Evolutionary conservation across 2,329 filamentous ascomycete genomes (phyloP).

Genomic region (Clonostachys byssicola): DNA sequence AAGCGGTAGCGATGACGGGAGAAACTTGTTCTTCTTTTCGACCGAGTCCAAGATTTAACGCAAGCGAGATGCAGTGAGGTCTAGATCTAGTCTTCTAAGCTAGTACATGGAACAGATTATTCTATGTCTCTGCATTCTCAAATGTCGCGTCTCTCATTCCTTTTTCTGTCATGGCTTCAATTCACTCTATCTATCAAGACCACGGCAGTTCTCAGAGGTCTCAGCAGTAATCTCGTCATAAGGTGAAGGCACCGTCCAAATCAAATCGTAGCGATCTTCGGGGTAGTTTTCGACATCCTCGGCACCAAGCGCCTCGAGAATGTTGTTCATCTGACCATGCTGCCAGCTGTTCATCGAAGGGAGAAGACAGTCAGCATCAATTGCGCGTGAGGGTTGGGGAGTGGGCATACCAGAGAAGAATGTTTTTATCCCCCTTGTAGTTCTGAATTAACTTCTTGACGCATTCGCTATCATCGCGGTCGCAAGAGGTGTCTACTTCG

Average conservation of each 20-base stretch:
- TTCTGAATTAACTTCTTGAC: constrained; percentile 43
- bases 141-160: too few relatives aligned
- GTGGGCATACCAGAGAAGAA: constrained; percentile 44
- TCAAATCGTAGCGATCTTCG: constrained; percentile 43
- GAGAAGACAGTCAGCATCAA: background rate
- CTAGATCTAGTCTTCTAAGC: too few relatives aligned
- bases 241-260: constrained; percentile 51
- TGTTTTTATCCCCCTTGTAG: constrained; percentile 47
- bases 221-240: constrained; percentile 39
- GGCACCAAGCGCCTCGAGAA: constrained; percentile 47
- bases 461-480: constrained; percentile 49
- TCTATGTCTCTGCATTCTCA: too few relatives aligned
- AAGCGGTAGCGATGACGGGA: constrained; percentile 2
- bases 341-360: constrained; percentile 41
- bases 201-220: constrained; percentile 48
- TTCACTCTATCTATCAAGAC: constrained; percentile 32
- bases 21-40: constrained; percentile 10
- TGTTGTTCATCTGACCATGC: constrained; percentile 46
- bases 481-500: constrained; percentile 49
- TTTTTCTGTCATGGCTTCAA: too few relatives aligned
- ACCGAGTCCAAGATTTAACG: too few relatives aligned
- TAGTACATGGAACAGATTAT: too few relatives aligned
- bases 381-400: background rate
- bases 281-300: constrained; percentile 46
- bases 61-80: too few relatives aligned